A percentile compares a stretch with the other conserved stretches of the same genome.
These are phyloP conservation scores for Cercospora sojina DNA, from an alignment of 2,329 filamentous ascomycete genomes.

Conservation along the genomic window DNA sequence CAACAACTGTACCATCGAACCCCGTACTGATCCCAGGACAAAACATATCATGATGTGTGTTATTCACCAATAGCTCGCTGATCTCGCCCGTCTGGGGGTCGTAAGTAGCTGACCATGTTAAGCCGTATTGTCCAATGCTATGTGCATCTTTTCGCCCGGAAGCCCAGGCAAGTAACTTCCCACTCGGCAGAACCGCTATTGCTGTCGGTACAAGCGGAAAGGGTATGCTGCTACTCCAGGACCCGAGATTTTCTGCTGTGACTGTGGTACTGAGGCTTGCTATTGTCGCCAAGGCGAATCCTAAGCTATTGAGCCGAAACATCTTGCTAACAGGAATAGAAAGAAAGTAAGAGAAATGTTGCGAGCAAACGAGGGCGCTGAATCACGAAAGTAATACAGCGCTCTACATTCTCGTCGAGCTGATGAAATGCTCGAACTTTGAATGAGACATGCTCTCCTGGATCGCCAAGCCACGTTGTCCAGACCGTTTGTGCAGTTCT, in stretches of 20 bases:
- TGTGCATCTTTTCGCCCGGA: background rate
- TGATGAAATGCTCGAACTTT: background rate
- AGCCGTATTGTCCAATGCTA: background rate
- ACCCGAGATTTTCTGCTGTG: background rate
- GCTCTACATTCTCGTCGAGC: background rate
- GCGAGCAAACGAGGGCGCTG: background rate
- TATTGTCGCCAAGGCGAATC: background rate
- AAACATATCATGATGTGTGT: background rate
- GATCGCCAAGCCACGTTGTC: conserved; percentile 4
- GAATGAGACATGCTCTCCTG: background rate
- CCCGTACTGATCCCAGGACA: background rate
- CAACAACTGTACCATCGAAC: background rate
- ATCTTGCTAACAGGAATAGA: background rate
- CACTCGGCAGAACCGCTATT: background rate
- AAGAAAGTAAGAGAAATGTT: background rate
- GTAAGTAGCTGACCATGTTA: background rate
- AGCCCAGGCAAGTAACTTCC: background rate
- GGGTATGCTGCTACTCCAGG: background rate
- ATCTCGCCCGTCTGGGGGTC: background rate
- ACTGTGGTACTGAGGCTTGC: conserved; percentile 1
- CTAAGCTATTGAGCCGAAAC: background rate
- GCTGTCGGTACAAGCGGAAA: background rate
- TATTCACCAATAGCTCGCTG: background rate
- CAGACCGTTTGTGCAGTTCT: background rate
- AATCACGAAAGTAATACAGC: background rate